Evolutionary conservation across 2,329 filamentous ascomycete species (phyloP).

Genomic region (Alternaria burnsii): DNA sequence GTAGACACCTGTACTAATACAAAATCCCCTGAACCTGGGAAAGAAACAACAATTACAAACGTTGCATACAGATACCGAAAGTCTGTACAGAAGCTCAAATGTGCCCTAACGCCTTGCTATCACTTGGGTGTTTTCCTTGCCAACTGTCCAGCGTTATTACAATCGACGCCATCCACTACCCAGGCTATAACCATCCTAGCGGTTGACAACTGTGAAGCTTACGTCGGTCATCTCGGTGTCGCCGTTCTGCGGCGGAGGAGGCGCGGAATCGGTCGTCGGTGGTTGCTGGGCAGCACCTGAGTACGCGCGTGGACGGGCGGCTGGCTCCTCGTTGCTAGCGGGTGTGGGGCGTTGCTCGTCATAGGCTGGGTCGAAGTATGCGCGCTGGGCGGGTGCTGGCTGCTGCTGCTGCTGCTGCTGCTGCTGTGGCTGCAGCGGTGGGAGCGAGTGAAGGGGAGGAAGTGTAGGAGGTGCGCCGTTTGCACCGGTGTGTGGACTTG

Average conservation of each 20-base stretch:
- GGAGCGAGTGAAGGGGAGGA: constrained; percentile 37
- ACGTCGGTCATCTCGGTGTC: constrained; percentile 54
- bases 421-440: constrained; percentile 36
- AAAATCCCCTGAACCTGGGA: background rate
- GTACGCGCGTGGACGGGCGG: constrained; percentile 35
- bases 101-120: constrained; percentile 18
- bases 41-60: constrained; percentile 1
- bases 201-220: constrained; percentile 51
- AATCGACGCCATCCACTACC: background rate
- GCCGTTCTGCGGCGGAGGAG: constrained; percentile 43
- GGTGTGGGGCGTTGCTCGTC: constrained; percentile 39
- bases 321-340: constrained; percentile 37
- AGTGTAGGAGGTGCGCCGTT: constrained; percentile 38
- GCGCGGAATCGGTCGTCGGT: constrained; percentile 25
- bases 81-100: background rate
- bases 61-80: background rate
- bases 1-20: constrained; percentile 9
- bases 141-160: background rate
- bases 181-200: constrained; percentile 27
- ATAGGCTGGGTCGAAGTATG: constrained; percentile 45
- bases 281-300: constrained; percentile 36
- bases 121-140: background rate
- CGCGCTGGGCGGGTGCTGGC: constrained; percentile 26
- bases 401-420: constrained; percentile 30
- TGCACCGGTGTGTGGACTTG: constrained; percentile 38